A percentile compares a stretch with the other conserved stretches of the same genome.
phyloP scores from a whole-genome alignment of 257 asterid species.

The Salvia hispanica region DNA sequence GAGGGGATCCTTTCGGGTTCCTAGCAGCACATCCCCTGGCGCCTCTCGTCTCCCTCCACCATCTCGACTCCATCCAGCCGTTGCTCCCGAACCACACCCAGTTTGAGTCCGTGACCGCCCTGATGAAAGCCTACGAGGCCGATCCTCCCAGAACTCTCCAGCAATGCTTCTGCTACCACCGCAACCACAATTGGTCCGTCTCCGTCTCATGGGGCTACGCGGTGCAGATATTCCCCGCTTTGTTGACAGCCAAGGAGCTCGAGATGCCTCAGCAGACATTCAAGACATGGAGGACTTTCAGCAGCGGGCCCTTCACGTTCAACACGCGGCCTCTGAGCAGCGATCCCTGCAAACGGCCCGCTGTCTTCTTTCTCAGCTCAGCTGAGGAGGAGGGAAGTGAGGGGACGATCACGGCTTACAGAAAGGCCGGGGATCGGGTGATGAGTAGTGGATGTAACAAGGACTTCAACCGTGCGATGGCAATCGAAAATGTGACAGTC shows the following conservation, averaged over 20 bases:
- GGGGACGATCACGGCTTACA: conserved; percentile 54
- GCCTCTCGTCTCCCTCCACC: conserved; percentile 88
- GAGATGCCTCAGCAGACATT: conserved; percentile 76
- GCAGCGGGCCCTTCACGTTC: conserved; percentile 77
- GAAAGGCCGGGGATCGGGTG: conserved; percentile 28
- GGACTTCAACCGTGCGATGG: conserved; percentile 38
- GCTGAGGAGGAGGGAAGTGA: conserved; percentile 28
- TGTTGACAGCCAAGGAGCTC: conserved; percentile 56
- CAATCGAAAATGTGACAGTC: conserved; percentile 48
- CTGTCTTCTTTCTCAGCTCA: conserved; percentile 50
- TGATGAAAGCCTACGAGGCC: conserved; percentile 51
- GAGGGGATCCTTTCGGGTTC: conserved; percentile 77
- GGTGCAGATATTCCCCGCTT: conserved; percentile 60
- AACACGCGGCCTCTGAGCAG: conserved; percentile 67
- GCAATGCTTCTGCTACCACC: conserved; percentile 68
- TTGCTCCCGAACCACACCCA: conserved; percentile 65
- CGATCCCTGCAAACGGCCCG: conserved; percentile 59
- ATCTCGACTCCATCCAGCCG: conserved; percentile 60
- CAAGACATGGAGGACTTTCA: conserved; percentile 68
- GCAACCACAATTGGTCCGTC: conserved; percentile 62
- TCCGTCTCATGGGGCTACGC: conserved; percentile 87
- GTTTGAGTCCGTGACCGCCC: conserved; percentile 50
- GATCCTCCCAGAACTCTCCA: conserved; percentile 72
- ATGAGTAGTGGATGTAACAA: conserved; percentile 37
- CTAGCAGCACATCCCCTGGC: conserved; percentile 85